These are phyloP conservation scores for Sclerotinia borealis DNA, from an alignment of 2,329 filamentous ascomycete species.

Conservation along the genomic window DNA sequence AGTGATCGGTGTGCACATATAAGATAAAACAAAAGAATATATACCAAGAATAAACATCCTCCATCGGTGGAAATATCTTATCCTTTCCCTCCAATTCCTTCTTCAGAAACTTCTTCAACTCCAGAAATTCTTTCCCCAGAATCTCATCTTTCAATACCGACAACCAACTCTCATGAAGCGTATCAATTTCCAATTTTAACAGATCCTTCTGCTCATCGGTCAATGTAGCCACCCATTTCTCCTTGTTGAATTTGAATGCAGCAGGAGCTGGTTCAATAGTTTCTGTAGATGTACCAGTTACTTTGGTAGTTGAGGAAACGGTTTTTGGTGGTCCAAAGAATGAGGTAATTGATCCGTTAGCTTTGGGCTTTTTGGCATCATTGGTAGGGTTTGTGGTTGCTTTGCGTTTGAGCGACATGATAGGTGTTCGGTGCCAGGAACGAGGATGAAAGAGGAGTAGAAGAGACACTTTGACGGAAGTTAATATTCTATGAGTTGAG, in stretches of 20 bases:
- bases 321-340: constrained; percentile 68
- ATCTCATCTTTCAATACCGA: constrained; percentile 84
- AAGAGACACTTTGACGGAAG: constrained; percentile 20
- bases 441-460: constrained; percentile 14
- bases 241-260: constrained; percentile 71
- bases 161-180: constrained; percentile 87
- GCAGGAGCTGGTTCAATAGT: constrained; percentile 18
- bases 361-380: constrained; percentile 65
- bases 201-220: constrained; percentile 76
- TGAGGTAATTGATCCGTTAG: constrained; percentile 74
- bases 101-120: constrained; percentile 81
- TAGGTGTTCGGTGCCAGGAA: constrained; percentile 8
- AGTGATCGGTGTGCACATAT: neutral
- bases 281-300: constrained; percentile 33
- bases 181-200: constrained; percentile 84
- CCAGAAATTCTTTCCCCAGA: constrained; percentile 70
- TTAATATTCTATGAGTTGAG: neutral
- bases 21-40: constrained; percentile 8
- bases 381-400: constrained; percentile 42
- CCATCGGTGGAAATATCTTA: constrained; percentile 79
- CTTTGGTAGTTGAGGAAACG: constrained; percentile 31
- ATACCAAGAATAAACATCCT: constrained; percentile 94
- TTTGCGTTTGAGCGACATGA: constrained; percentile 58
- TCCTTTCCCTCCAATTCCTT: constrained; percentile 66
- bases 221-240: constrained; percentile 77